Base-by-base conservation (phyloP, 176 grass and related monocot genomes). In the Aegilops tauschii region DNA sequence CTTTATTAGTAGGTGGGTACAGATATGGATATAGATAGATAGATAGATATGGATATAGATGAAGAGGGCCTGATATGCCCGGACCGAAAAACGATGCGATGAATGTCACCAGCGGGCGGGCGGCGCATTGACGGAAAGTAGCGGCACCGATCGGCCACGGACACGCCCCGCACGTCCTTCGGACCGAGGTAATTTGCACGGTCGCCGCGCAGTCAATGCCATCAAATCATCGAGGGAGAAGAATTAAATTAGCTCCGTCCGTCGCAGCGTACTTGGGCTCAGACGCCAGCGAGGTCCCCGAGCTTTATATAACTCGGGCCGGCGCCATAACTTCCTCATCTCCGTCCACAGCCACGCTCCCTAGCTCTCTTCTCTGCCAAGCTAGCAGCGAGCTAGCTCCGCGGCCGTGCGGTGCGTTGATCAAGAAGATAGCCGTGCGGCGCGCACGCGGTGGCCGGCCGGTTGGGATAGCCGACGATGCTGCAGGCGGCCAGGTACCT, bases 401-500 rank as follows among this genome's bases (percentile, higher is more conserved):
- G 17, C 18, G 6, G 56, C 56, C 56, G 56, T 6, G 52, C 52
- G 0, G 52, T 0, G 16, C 5, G 52, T 56, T 1, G 17, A 56
- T 56, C 52, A 56, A 0, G 52, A 56, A 56, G 52, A 20, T 18
- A 54, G 5, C 2, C 50, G 50, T 21, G 54, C 54, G 54, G 6
- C 50, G 5, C 29, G 29, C 13, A 5, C 9, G 61, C 61, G 61
- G 23, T 28, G 62, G 62, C 64, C 0, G 25, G 80, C 50, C 47
- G 47, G 47, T 6, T 5, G 4, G 4, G 1, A n/a, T n/a, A n/a
- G n/a, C 50, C 16, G 16, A 18, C 17, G 29, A 96, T 99, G 97
- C 61, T 99, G 69, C 92, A 90, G 42, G 88, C 94, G 64, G 90
- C 78, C 4, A 85, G 66, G 80, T 96, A 99, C 87, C 80, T 99